Evolutionary conservation across 2,329 filamentous ascomycete genomes (phyloP).

Genomic region (Colletotrichum liaoningense): DNA sequence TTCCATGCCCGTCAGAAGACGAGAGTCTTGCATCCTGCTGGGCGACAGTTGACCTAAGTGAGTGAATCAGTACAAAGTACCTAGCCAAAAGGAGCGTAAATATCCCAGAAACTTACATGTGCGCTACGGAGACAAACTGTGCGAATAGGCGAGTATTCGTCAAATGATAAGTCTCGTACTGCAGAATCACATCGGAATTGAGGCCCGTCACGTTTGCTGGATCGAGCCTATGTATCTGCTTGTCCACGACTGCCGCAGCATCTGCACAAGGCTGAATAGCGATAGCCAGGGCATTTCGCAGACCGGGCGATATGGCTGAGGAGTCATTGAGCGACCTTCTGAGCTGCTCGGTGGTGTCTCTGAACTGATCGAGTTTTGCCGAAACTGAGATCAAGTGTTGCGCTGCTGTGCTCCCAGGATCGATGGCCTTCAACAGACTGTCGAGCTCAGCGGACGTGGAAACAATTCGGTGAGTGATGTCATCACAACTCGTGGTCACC

Average conservation of each 20-base stretch:
- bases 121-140: slow-evolving; percentile 11
- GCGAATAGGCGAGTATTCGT: slow-evolving; percentile 42
- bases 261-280: slow-evolving; percentile 45
- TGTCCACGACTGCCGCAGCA: slow-evolving; percentile 44
- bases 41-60: slow-evolving; percentile 13
- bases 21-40: slow-evolving; percentile 26
- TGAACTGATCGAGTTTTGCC: slow-evolving; percentile 41
- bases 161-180: slow-evolving; percentile 40
- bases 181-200: slow-evolving; percentile 41
- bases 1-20: slow-evolving; percentile 16
- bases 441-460: slow-evolving; percentile 45
- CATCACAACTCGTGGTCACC: slow-evolving; percentile 45
- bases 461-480: slow-evolving; percentile 45
- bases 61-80: not conserved
- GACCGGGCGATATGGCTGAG: slow-evolving; percentile 41
- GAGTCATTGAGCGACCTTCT: slow-evolving; percentile 41
- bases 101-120: slow-evolving; percentile 18
- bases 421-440: slow-evolving; percentile 38
- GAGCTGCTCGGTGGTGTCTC: slow-evolving; percentile 40
- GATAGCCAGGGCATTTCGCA: slow-evolving; percentile 44
- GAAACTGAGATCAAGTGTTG: slow-evolving; percentile 40
- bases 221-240: slow-evolving; percentile 48
- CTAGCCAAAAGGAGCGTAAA: no score
- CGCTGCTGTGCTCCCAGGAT: slow-evolving; percentile 25
- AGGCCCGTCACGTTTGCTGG: slow-evolving; percentile 39